phyloP scores from a whole-genome alignment of 2,329 filamentous ascomycete genomes.

The Reticulascus tulasneorum region DNA sequence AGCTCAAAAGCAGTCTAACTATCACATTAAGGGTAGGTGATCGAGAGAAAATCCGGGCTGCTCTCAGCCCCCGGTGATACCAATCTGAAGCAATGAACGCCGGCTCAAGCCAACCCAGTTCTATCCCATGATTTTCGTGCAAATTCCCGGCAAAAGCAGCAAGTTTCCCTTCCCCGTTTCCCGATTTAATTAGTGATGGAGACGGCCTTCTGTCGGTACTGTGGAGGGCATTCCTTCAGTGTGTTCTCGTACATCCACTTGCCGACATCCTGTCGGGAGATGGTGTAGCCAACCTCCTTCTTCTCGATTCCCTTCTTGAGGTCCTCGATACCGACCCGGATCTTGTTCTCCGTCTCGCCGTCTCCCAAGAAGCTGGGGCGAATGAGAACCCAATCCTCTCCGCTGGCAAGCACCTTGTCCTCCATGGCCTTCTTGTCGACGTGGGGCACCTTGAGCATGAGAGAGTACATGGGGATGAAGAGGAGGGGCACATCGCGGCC shows the following conservation, averaged over 20 bases:
- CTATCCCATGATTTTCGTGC: too few species aligned
- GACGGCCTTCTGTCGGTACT: slow-evolving; percentile 31
- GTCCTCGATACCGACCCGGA: slow-evolving; percentile 38
- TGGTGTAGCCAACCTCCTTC: slow-evolving; percentile 40
- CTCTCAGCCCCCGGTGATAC: too few species aligned
- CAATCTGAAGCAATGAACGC: too few species aligned
- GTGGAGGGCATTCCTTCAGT: slow-evolving; percentile 18
- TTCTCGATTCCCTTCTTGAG: slow-evolving; percentile 25
- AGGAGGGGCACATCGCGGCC: slow-evolving; percentile 39
- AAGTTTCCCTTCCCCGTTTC: too few species aligned
- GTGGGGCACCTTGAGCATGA: slow-evolving; percentile 37
- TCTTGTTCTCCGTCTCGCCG: slow-evolving; percentile 17
- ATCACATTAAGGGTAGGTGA: too few species aligned
- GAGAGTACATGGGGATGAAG: slow-evolving; percentile 39
- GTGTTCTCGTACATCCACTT: slow-evolving; percentile 41
- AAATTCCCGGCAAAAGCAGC: too few species aligned
- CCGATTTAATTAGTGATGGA: slow-evolving; percentile 33
- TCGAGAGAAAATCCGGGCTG: too few species aligned
- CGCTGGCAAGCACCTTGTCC: slow-evolving; percentile 19
- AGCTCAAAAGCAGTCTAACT: too few species aligned
- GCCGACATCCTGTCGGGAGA: slow-evolving; percentile 43
- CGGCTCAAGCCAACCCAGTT: too few species aligned
- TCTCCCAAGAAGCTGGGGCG: slow-evolving; percentile 32
- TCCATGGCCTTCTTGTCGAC: slow-evolving; percentile 47
- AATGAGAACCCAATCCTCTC: slow-evolving; percentile 32